Percentiles rank a stretch among this genome's conserved stretches.
Conservation (phyloP, 2,329 filamentous ascomycete genomes). For the Diaporthe velutina region DNA sequence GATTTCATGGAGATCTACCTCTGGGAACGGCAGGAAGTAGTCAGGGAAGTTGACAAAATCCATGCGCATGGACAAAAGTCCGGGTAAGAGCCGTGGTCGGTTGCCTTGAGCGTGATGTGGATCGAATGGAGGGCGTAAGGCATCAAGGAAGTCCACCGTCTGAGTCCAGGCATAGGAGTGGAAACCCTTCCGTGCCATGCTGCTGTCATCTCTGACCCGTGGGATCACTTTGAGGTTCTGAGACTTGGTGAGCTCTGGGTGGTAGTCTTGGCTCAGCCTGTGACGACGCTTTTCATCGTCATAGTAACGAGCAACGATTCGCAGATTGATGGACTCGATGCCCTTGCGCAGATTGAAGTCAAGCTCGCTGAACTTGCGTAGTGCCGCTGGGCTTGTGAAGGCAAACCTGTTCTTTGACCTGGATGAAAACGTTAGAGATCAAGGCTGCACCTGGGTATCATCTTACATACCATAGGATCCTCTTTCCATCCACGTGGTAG, state of each 20-base stretch:
- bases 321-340: conserved; percentile 62
- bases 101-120: conserved; percentile 51
- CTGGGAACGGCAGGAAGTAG: conserved; percentile 58
- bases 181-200: conserved; percentile 63
- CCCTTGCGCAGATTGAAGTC: conserved; percentile 55
- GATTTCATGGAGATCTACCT: conserved; percentile 63
- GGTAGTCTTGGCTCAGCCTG: conserved; percentile 57
- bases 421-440: background rate
- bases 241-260: conserved; percentile 57
- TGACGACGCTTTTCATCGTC: conserved; percentile 62
- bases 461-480: conserved; percentile 57
- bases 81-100: conserved; percentile 60
- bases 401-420: conserved; percentile 62
- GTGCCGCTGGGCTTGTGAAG: conserved; percentile 65
- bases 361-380: conserved; percentile 64
- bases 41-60: conserved; percentile 69
- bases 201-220: conserved; percentile 57
- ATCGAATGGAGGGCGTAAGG: conserved; percentile 64
- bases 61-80: conserved; percentile 60
- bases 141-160: conserved; percentile 64
- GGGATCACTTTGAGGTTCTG: conserved; percentile 57
- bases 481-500: conserved; percentile 62
- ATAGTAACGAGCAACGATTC: conserved; percentile 68
- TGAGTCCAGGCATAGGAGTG: conserved; percentile 68
- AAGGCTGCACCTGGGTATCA: background rate